These are phyloP conservation scores for Myriosclerotinia curreyana DNA, from an alignment of 2,329 filamentous ascomycete genomes.

Conservation along the genomic window DNA sequence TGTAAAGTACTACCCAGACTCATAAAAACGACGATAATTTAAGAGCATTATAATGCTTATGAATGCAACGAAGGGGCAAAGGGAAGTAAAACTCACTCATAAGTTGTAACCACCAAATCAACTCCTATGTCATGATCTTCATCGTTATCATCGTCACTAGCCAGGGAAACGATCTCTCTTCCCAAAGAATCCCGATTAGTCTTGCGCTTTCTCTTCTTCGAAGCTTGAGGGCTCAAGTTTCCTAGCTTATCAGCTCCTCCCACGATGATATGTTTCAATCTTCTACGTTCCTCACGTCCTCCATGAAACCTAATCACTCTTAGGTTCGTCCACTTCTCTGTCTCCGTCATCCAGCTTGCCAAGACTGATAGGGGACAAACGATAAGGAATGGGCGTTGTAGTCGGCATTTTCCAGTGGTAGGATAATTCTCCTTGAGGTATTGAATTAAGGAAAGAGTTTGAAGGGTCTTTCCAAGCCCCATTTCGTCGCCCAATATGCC, in stretches of 20 bases:
- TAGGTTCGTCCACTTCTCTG: conserved; percentile 47
- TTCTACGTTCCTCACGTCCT: conserved; percentile 43
- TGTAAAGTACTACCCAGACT: not conserved
- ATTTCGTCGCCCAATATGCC: conserved; percentile 50
- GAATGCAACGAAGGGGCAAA: not conserved
- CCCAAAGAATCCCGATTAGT: conserved; percentile 11
- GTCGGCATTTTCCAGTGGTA: conserved; percentile 39
- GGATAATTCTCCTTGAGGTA: conserved; percentile 44
- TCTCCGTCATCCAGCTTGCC: conserved; percentile 48
- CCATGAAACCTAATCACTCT: conserved; percentile 49
- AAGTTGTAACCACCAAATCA: conserved; percentile 50
- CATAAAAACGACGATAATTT: not conserved
- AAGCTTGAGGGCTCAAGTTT: conserved; percentile 38
- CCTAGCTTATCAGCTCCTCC: conserved; percentile 48
- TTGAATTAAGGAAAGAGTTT: conserved; percentile 50
- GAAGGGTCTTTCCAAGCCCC: conserved; percentile 50
- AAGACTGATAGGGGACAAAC: conserved; percentile 52
- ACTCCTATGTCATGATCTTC: conserved; percentile 37
- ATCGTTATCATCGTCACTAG: conserved; percentile 37
- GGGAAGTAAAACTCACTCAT: conserved; percentile 41
- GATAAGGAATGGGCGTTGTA: conserved; percentile 45
- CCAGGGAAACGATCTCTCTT: conserved; percentile 29
- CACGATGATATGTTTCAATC: conserved; percentile 47
- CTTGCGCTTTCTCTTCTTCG: conserved; percentile 30
- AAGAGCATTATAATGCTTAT: not conserved